A percentile compares a stretch with the other conserved stretches of the same genome.
These are phyloP conservation scores for Dioscorea zingiberensis DNA, from an alignment of 106 monocot genomes.

Conservation along the genomic window DNA sequence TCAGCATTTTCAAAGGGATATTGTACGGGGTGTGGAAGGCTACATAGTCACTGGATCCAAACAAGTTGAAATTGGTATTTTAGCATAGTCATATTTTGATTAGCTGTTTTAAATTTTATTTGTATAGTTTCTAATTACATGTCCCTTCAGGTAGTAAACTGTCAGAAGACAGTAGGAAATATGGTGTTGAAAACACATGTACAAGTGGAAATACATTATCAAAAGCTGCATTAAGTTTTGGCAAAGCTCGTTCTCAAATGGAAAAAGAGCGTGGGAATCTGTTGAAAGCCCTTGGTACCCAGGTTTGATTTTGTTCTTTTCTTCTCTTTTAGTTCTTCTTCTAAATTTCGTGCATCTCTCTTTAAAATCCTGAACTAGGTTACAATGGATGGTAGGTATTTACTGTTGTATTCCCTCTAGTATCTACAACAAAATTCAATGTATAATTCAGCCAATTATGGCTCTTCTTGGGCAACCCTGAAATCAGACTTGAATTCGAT, in stretches of 20 bases:
- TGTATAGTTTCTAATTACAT: not conserved
- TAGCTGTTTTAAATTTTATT: not conserved
- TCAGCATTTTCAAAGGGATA: constrained; percentile 95
- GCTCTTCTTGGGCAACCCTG: too few species aligned
- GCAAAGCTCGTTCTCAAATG: constrained; percentile 71
- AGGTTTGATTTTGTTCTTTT: constrained; percentile 37
- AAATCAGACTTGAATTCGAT: too few species aligned
- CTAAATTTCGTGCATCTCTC: too few species aligned
- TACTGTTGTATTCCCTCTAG: too few species aligned
- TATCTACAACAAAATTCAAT: too few species aligned
- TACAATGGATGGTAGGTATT: too few species aligned
- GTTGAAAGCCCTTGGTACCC: constrained; percentile 78
- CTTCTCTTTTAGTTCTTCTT: not conserved
- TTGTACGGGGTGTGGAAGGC: constrained; percentile 96
- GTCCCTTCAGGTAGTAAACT: constrained; percentile 57
- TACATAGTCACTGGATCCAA: constrained; percentile 86
- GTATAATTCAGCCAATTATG: too few species aligned
- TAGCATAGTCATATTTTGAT: not conserved
- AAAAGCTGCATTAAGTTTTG: constrained; percentile 73
- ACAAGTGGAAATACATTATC: constrained; percentile 70
- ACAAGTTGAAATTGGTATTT: constrained; percentile 85
- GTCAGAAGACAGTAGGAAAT: constrained; percentile 84
- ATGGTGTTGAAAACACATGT: constrained; percentile 86
- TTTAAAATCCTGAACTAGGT: too few species aligned
- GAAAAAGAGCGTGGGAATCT: constrained; percentile 74